Percentiles rank a stretch among this genome's conserved stretches.
These are phyloP conservation scores for Tricholoma matsutake DNA, from an alignment of 768 basidiomycete genomes.

Conservation along the genomic window DNA sequence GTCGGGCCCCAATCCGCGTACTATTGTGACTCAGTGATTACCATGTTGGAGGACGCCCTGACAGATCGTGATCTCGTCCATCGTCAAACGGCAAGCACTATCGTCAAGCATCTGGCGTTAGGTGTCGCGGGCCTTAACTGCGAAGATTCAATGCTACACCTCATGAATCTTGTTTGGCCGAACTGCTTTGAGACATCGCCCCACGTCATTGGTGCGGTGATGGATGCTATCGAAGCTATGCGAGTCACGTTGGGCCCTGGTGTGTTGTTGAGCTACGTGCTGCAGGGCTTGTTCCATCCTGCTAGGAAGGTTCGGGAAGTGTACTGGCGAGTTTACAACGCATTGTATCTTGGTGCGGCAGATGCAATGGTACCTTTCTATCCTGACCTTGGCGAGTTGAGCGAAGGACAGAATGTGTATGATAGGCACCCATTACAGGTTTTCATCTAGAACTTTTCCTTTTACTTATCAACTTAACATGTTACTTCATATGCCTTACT, in stretches of 20 bases:
- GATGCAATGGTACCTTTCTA: slow-evolving; percentile 96
- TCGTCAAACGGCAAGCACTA: slow-evolving; percentile 95
- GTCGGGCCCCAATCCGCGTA: slow-evolving; percentile 96
- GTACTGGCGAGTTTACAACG: slow-evolving; percentile 96
- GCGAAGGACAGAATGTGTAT: slow-evolving; percentile 88
- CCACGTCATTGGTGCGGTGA: slow-evolving; percentile 96
- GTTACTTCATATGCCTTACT: background rate
- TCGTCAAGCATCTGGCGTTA: slow-evolving; percentile 96
- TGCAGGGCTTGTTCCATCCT: slow-evolving; percentile 97
- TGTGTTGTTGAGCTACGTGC: slow-evolving; percentile 83
- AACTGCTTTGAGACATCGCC: slow-evolving; percentile 99
- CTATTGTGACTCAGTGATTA: slow-evolving; percentile 96
- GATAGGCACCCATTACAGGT: slow-evolving; percentile 82
- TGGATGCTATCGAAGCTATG: slow-evolving; percentile 99
- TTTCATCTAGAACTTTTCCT: slow-evolving; percentile 55
- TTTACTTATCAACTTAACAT: slow-evolving; percentile 13
- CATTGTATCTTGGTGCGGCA: slow-evolving; percentile 84
- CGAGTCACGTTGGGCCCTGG: slow-evolving; percentile 94
- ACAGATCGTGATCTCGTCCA: slow-evolving; percentile 99
- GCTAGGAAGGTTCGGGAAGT: slow-evolving; percentile 97
- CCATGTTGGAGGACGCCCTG: slow-evolving; percentile 96
- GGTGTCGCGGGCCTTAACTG: slow-evolving; percentile 97
- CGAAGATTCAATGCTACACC: slow-evolving; percentile 96
- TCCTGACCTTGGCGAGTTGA: slow-evolving; percentile 85
- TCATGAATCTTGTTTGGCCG: slow-evolving; percentile 99